A percentile compares a stretch with the other conserved stretches of the same genome.
These are phyloP conservation scores for Basipetospora sp. DNA, from an alignment of 2,329 filamentous ascomycete genomes.

Conservation along the genomic window DNA sequence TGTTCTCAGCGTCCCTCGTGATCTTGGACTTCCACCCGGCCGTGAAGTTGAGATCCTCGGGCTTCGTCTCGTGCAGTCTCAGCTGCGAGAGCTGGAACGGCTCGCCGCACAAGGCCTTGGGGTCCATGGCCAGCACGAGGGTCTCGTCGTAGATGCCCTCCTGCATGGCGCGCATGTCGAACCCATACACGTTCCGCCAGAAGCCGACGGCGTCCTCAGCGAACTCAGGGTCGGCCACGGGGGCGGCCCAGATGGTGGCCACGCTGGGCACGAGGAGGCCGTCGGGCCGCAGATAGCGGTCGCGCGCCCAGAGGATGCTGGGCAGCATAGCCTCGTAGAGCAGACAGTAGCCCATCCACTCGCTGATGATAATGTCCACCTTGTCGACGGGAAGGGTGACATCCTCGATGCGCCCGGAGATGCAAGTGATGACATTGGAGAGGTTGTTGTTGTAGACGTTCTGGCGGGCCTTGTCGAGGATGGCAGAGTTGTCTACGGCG, in stretches of 20 bases:
- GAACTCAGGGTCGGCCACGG: slow-evolving; percentile 63
- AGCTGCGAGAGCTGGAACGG: slow-evolving; percentile 57
- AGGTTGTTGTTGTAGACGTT: slow-evolving; percentile 74
- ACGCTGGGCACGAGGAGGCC: slow-evolving; percentile 80
- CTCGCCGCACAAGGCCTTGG: slow-evolving; percentile 41
- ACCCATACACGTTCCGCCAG: slow-evolving; percentile 88
- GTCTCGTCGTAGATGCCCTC: slow-evolving; percentile 67
- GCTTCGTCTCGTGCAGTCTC: slow-evolving; percentile 57
- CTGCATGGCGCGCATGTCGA: slow-evolving; percentile 86
- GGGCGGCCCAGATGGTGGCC: slow-evolving; percentile 68
- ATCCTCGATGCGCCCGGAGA: slow-evolving; percentile 80
- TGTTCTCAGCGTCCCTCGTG: slow-evolving; percentile 43
- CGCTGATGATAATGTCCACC: slow-evolving; percentile 88
- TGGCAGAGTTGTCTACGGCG: slow-evolving; percentile 82
- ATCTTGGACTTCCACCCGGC: slow-evolving; percentile 51
- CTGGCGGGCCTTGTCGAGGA: slow-evolving; percentile 72
- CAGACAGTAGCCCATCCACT: slow-evolving; percentile 95
- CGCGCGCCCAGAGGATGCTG: slow-evolving; percentile 74
- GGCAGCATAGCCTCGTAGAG: slow-evolving; percentile 94
- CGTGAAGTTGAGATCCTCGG: slow-evolving; percentile 62
- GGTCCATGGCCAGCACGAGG: slow-evolving; percentile 58
- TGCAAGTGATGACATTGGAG: slow-evolving; percentile 56
- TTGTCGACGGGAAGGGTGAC: slow-evolving; percentile 60
- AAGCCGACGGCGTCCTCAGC: slow-evolving; percentile 64
- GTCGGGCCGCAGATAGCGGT: slow-evolving; percentile 66